Evolutionary conservation across 164 flowering plant genomes (phyloP).

Genomic region (Annona squamosa): DNA sequence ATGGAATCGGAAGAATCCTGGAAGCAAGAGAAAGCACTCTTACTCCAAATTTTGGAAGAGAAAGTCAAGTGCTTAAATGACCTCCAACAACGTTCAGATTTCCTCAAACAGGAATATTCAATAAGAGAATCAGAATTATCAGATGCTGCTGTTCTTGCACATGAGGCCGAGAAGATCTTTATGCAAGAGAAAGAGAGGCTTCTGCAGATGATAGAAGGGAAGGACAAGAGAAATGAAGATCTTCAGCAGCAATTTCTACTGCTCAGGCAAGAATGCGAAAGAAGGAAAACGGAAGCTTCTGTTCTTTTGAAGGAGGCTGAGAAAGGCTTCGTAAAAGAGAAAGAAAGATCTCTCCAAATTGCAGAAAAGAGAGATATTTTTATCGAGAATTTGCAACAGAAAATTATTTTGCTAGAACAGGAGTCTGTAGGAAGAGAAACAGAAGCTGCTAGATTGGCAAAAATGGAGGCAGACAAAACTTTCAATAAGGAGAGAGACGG

Average conservation of each 20-base stretch:
- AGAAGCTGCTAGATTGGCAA: constrained; percentile 11
- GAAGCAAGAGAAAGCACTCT: constrained; percentile 30
- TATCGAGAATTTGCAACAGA: constrained; percentile 20
- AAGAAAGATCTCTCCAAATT: constrained; percentile 15
- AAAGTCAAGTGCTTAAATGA: constrained; percentile 31
- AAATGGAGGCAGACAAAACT: constrained; percentile 19
- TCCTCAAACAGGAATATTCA: constrained; percentile 31
- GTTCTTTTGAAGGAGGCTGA: constrained; percentile 3
- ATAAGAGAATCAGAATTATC: constrained; percentile 19
- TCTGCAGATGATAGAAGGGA: constrained; percentile 13
- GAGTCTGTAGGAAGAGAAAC: constrained; percentile 13
- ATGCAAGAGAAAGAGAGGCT: constrained; percentile 24
- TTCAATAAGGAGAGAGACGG: constrained; percentile 31
- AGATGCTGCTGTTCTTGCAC: constrained; percentile 19
- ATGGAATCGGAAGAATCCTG: constrained; percentile 28
- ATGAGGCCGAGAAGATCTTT: constrained; percentile 15
- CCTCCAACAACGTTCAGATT: constrained; percentile 23
- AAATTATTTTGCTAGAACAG: constrained; percentile 19
- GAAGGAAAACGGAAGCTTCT: constrained; percentile 18
- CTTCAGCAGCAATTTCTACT: constrained; percentile 25
- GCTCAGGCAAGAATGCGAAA: constrained; percentile 14
- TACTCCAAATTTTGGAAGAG: constrained; percentile 26
- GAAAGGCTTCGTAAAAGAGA: constrained; percentile 22
- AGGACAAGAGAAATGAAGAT: constrained; percentile 14
- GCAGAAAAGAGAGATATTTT: constrained; percentile 19